These are phyloP conservation scores for Serendipita sp. DNA, from an alignment of 768 basidiomycete genomes.

Conservation along the genomic window DNA sequence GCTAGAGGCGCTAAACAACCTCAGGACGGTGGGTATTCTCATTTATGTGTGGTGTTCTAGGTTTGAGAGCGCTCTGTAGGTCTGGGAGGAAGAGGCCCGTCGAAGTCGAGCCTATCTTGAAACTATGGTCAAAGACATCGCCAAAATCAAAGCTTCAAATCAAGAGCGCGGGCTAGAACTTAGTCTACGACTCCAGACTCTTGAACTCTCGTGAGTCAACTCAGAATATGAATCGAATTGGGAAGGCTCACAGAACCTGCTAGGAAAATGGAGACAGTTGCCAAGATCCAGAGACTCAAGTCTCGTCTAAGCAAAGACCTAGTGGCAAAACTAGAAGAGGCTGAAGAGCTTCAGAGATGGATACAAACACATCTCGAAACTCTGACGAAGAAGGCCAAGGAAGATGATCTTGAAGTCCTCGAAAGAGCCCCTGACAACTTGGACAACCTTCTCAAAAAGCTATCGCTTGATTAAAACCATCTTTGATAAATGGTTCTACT, in stretches of 20 bases:
- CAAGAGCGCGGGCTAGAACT: constrained; percentile 70
- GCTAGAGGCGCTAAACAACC: constrained; percentile 43
- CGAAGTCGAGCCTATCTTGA: constrained; percentile 49
- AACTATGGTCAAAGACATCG: constrained; percentile 54
- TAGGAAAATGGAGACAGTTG: not conserved
- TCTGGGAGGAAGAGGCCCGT: constrained; percentile 58
- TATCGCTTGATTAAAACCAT: not conserved
- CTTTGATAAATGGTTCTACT: not conserved
- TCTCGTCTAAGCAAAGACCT: not conserved
- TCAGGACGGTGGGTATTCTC: not conserved
- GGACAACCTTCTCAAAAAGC: not conserved
- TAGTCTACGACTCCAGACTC: constrained; percentile 55
- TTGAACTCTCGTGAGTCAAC: constrained; percentile 54
- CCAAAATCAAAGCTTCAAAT: constrained; percentile 57
- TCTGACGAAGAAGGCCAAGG: not conserved
- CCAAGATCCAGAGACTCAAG: not conserved
- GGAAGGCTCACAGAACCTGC: not conserved
- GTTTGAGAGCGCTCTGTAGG: constrained; percentile 26
- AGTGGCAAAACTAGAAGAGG: not conserved
- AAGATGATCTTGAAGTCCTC: not conserved
- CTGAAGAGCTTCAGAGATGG: not conserved
- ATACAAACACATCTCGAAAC: not conserved
- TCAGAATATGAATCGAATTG: not conserved
- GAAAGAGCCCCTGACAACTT: not conserved
- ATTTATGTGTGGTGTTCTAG: not conserved